Base-by-base conservation (phyloP, 2,329 filamentous ascomycete species). In the Pseudogymnoascus sp. region DNA sequence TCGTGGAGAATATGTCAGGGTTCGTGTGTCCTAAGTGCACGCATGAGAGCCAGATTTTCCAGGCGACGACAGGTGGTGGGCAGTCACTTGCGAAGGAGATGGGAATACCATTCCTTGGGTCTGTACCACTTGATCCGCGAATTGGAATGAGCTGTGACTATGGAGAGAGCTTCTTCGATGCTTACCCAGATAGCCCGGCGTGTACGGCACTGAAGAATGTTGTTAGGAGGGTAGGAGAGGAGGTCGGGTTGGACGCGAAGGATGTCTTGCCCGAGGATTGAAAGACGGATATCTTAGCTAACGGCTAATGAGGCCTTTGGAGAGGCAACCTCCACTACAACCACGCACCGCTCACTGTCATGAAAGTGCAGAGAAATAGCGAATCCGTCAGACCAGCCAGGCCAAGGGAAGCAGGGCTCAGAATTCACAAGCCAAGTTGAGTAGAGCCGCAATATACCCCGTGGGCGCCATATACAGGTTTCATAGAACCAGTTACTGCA, bases 1-100 rank as follows among this genome's bases (percentile, higher is more conserved):
- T 99, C 40, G 94, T 96, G 13, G 94, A 99, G 79, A 99, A 99
- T 72, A 99, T 99, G 94, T 90, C 87, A 63, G 91, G 92, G 3
- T 99, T 97, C 69, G 92, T 99, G 60, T 99, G 94, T 72, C 92
- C 92, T 8, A 93, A 90, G 62, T 99, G 94, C 75, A 89, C 85
- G 61, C 86, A 92, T 67, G 79, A 86, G 72, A 87, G 82, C 69
- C 85, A 96, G 73, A 96, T 99, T 59, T 99, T 99, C 78, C 83
- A 86, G 68, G 87, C 94, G 9, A 95, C 90, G 8, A 99, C 94
- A 0, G 94, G 94, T 7, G 94, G 95, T 18, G 94, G 90, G 1
- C 81, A 81, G 62, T 85, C 83, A 42, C 75, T 99, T 66, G 93
- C 94, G 1, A 81, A 88, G 72, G 93, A 97, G 74, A 91, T 93